These are phyloP conservation scores for Coemansia sp. DNA, from an alignment of 192 early-diverging fungal genomes.

Conservation along the genomic window DNA sequence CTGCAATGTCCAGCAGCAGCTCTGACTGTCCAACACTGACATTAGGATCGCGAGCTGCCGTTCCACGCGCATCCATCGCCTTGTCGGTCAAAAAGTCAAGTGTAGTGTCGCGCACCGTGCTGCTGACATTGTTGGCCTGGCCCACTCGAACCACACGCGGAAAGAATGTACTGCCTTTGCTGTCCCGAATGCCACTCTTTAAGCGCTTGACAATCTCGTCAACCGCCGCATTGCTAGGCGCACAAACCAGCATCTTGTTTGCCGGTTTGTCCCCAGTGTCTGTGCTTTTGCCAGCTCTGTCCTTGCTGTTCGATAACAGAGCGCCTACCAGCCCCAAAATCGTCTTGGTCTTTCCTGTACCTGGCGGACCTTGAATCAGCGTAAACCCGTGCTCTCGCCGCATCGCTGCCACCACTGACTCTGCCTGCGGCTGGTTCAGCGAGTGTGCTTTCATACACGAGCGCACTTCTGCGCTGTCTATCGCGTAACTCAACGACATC, in stretches of 20 bases:
- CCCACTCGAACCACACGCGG: constrained; percentile 86
- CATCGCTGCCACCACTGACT: constrained; percentile 72
- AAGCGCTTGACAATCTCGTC: constrained; percentile 93
- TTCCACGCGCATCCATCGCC: constrained; percentile 49
- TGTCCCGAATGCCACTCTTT: constrained; percentile 66
- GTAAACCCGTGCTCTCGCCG: constrained; percentile 72
- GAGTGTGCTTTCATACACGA: constrained; percentile 60
- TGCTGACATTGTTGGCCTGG: constrained; percentile 67
- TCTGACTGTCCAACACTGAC: constrained; percentile 27
- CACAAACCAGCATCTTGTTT: constrained; percentile 81
- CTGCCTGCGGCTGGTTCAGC: constrained; percentile 93
- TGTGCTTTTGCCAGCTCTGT: neutral
- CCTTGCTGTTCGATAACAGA: constrained; percentile 36
- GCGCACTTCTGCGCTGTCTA: constrained; percentile 40
- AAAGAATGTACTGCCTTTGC: constrained; percentile 54
- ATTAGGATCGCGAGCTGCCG: neutral
- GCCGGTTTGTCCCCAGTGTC: constrained; percentile 12
- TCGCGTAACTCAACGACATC: constrained; percentile 11
- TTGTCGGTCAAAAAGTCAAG: constrained; percentile 70
- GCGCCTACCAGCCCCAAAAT: constrained; percentile 81
- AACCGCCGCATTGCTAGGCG: constrained; percentile 94
- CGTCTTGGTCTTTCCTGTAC: constrained; percentile 86
- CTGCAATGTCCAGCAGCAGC: constrained; percentile 25
- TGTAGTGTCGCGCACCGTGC: constrained; percentile 68
- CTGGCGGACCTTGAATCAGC: constrained; percentile 79